These are phyloP conservation scores for Rhodotorula sphaerocarpa DNA, from an alignment of 768 basidiomycete species.

Conservation along the genomic window DNA sequence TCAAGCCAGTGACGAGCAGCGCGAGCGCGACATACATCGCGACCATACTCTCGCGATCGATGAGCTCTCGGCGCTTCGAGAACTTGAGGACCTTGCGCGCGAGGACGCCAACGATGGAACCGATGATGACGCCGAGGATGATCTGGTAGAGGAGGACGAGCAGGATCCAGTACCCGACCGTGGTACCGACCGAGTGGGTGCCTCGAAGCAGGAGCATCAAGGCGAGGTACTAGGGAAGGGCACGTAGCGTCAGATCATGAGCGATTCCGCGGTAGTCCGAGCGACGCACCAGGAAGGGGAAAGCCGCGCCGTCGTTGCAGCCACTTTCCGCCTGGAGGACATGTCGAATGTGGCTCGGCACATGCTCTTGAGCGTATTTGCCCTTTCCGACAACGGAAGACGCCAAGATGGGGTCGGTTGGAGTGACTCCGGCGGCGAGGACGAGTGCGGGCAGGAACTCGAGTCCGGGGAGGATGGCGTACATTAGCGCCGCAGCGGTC, in stretches of 20 bases:
- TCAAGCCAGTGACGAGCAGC: slow-evolving; percentile 73
- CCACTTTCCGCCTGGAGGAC: slow-evolving; percentile 81
- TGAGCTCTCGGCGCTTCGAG: slow-evolving; percentile 40
- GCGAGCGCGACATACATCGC: slow-evolving; percentile 52
- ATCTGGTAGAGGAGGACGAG: slow-evolving; percentile 44
- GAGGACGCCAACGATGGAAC: slow-evolving; percentile 43
- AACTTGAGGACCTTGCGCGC: slow-evolving; percentile 45
- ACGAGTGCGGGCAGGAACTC: slow-evolving; percentile 81
- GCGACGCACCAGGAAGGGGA: slow-evolving; percentile 69
- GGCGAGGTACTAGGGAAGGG: slow-evolving; percentile 49
- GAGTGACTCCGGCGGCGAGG: slow-evolving; percentile 58
- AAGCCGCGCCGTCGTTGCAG: slow-evolving; percentile 94
- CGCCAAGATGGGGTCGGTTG: slow-evolving; percentile 84
- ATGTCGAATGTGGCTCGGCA: slow-evolving; percentile 64
- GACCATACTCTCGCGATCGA: slow-evolving; percentile 48
- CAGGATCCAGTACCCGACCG: slow-evolving; percentile 74
- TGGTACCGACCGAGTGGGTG: slow-evolving; percentile 50
- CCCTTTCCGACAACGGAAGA: slow-evolving; percentile 81
- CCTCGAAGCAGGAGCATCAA: slow-evolving; percentile 72
- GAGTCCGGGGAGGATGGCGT: slow-evolving; percentile 78
- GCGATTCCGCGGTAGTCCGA: too few relatives aligned
- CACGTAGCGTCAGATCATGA: background rate
- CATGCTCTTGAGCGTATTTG: slow-evolving; percentile 95
- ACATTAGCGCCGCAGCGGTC: slow-evolving; percentile 76
- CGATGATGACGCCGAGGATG: slow-evolving; percentile 43